Conservation (phyloP, 306 rosid species). For the Trichosanthes cucumerina region DNA sequence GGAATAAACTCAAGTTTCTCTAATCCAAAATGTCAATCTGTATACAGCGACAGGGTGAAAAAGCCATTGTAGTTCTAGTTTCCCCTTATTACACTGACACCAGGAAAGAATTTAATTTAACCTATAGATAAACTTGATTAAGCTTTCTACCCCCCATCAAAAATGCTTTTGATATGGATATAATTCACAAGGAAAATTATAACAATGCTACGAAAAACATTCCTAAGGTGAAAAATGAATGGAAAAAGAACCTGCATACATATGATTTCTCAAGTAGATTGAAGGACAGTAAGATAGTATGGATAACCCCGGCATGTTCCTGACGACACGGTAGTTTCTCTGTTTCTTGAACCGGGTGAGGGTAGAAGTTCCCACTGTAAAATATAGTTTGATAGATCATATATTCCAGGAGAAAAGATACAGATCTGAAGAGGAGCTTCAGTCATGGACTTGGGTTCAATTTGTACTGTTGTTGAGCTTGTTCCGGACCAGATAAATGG, state of each 20-base stretch:
- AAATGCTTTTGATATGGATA: not conserved
- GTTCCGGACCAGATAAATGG: slow-evolving; percentile 83
- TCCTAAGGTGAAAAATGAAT: slow-evolving; percentile 16
- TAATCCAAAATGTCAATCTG: not conserved
- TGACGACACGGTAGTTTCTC: slow-evolving; percentile 25
- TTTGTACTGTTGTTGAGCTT: slow-evolving; percentile 53
- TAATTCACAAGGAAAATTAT: not conserved
- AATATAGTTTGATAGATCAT: slow-evolving; percentile 62
- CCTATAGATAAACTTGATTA: not conserved
- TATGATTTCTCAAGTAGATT: slow-evolving; percentile 31
- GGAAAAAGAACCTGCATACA: not conserved
- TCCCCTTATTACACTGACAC: slow-evolving; percentile 6
- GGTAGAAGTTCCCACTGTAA: slow-evolving; percentile 62
- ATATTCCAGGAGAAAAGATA: slow-evolving; percentile 78
- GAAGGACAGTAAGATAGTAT: slow-evolving; percentile 66
- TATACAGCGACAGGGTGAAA: not conserved
- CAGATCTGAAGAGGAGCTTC: slow-evolving; percentile 82
- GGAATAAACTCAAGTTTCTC: not conserved
- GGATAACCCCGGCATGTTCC: slow-evolving; percentile 82
- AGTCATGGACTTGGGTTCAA: slow-evolving; percentile 47
- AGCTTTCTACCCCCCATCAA: slow-evolving; percentile 11
- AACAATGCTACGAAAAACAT: slow-evolving; percentile 25
- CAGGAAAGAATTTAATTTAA: slow-evolving; percentile 12
- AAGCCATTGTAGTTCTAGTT: not conserved
- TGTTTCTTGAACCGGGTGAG: slow-evolving; percentile 19